Evolutionary conservation across 2,329 filamentous ascomycete species (phyloP).

Genomic region (Fusarium luffae): DNA sequence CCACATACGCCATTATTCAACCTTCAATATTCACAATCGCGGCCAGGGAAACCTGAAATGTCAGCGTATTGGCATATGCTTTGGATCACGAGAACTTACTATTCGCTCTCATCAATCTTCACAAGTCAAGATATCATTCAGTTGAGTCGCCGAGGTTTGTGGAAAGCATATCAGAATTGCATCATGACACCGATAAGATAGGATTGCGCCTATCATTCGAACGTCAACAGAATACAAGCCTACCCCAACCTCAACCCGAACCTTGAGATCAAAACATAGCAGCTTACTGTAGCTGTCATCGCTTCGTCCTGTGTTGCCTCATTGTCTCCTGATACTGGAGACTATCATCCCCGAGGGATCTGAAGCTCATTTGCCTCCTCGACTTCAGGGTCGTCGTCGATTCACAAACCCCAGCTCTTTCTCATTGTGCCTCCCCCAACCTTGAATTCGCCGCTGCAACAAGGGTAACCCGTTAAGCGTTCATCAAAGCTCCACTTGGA

Average conservation of each 20-base stretch:
- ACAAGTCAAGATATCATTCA: conserved; percentile 26
- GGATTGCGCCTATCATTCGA: conserved; percentile 21
- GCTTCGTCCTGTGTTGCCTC: background rate
- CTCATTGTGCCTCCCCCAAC: conserved; percentile 24
- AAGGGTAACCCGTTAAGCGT: conserved; percentile 23
- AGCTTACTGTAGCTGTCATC: background rate
- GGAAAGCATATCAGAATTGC: background rate
- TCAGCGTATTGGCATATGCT: background rate
- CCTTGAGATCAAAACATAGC: background rate
- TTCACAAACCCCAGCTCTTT: conserved; percentile 25
- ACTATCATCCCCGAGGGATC: background rate
- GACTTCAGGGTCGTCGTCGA: conserved; percentile 5
- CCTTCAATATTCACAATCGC: conserved; percentile 20
- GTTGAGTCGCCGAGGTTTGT: conserved; percentile 21
- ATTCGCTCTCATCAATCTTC: conserved; percentile 39
- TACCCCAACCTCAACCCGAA: conserved; percentile 35
- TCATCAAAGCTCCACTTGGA: conserved; percentile 8
- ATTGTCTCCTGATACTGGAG: conserved; percentile 8
- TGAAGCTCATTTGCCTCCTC: conserved; percentile 17
- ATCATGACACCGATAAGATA: background rate
- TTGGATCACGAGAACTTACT: conserved; percentile 3
- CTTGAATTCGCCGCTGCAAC: conserved; percentile 30
- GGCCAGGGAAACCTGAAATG: background rate
- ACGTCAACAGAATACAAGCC: conserved; percentile 33
- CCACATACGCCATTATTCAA: conserved; percentile 29